Conservation (phyloP, 768 basidiomycete genomes). For the Leccinum rimulosum region DNA sequence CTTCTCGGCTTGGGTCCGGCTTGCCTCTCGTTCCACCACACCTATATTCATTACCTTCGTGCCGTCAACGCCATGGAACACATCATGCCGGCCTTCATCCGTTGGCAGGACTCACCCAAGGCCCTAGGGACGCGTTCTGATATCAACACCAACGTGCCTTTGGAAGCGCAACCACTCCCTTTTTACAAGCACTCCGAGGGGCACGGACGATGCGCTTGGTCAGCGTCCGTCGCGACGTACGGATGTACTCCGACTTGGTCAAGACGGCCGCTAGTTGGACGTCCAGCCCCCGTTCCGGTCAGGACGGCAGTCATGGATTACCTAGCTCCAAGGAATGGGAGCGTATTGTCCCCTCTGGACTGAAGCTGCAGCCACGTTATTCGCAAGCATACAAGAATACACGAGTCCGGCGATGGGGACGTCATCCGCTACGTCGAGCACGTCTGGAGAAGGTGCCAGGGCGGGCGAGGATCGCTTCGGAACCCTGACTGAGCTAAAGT, state of each 20-base stretch:
- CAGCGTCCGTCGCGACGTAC: slow-evolving; percentile 73
- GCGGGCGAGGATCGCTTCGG: slow-evolving; percentile 70
- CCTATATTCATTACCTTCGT: slow-evolving; percentile 72
- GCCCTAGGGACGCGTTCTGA: slow-evolving; percentile 27
- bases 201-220: slow-evolving; percentile 74
- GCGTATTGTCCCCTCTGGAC: slow-evolving; percentile 59
- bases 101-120: slow-evolving; percentile 68
- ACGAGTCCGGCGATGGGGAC: slow-evolving; percentile 28
- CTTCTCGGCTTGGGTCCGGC: slow-evolving; percentile 76
- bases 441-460: slow-evolving; percentile 36
- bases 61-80: slow-evolving; percentile 90
- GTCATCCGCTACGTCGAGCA: slow-evolving; percentile 44
- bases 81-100: slow-evolving; percentile 84
- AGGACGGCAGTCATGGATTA: slow-evolving; percentile 35
- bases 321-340: slow-evolving; percentile 73
- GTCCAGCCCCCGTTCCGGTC: slow-evolving; percentile 29
- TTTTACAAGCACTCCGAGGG: slow-evolving; percentile 69
- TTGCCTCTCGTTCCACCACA: slow-evolving; percentile 50
- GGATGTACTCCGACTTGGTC: slow-evolving; percentile 89
- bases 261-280: slow-evolving; percentile 56
- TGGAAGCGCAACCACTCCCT: slow-evolving; percentile 54
- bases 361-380: slow-evolving; percentile 64
- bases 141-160: slow-evolving; percentile 36
- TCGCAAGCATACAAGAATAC: slow-evolving; percentile 71
- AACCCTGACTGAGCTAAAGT: slow-evolving; percentile 81